Evolutionary conservation across 345 rosid species (phyloP).

Genomic region (Punica granatum): DNA sequence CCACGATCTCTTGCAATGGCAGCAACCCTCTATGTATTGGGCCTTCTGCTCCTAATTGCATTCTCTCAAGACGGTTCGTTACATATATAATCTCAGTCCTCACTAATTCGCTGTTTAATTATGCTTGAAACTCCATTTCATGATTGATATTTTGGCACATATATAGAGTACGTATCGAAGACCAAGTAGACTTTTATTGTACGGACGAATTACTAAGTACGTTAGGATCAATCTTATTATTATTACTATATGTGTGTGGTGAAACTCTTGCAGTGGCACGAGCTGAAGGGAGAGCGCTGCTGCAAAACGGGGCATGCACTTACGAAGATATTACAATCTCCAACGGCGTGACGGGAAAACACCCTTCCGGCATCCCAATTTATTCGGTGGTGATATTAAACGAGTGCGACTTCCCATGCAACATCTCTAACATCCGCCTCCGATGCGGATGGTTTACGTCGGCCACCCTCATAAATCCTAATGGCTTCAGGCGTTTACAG

Average conservation of each 20-base stretch:
- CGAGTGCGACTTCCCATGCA: background rate
- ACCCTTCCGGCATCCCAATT: conserved; percentile 1
- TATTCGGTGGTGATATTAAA: background rate
- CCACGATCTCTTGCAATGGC: no score
- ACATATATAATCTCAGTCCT: no score
- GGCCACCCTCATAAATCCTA: background rate
- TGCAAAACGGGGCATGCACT: background rate
- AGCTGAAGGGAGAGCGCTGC: background rate
- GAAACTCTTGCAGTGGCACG: background rate
- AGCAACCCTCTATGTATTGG: no score
- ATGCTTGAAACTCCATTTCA: no score
- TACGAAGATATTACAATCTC: background rate
- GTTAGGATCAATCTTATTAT: no score
- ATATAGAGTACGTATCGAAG: no score
- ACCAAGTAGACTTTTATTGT: no score
- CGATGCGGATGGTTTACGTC: conserved; percentile 10
- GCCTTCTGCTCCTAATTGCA: no score
- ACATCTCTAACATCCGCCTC: background rate
- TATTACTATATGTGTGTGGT: conserved; percentile 1
- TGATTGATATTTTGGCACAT: no score
- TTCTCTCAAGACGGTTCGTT: no score
- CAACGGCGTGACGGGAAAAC: background rate
- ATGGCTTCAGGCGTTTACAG: background rate
- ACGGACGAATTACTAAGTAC: no score
- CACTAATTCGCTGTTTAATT: no score